Percentiles rank a stretch among this genome's conserved stretches.
phyloP scores from a whole-genome alignment of 108 stramenopile species.

The Cyclotella baltica region DNA sequence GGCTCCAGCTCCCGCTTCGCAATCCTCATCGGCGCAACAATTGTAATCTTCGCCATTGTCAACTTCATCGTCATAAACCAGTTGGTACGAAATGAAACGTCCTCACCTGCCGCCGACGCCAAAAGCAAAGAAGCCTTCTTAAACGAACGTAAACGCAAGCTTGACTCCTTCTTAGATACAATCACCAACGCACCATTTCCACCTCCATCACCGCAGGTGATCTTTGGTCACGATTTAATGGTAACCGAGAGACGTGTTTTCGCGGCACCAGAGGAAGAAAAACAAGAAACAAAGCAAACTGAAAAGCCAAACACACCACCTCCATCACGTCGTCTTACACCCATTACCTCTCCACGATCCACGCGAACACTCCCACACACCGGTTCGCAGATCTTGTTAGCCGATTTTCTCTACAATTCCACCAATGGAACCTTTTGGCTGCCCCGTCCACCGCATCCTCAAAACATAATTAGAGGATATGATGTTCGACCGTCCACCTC shows the following conservation, averaged over 20 bases:
- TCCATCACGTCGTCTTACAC: not conserved
- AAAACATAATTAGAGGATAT: not conserved
- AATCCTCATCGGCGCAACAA: not conserved
- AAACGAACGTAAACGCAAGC: too few relatives aligned
- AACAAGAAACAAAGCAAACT: not conserved
- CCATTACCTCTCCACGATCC: not conserved
- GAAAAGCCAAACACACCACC: not conserved
- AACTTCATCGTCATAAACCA: slow-evolving; percentile 3
- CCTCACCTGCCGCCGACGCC: not conserved
- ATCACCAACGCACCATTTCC: too few relatives aligned
- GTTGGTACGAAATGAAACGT: not conserved
- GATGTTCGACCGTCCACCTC: slow-evolving; percentile 3
- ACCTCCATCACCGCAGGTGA: not conserved
- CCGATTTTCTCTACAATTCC: slow-evolving; percentile 13
- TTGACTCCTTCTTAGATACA: too few relatives aligned
- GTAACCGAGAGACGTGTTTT: too few relatives aligned
- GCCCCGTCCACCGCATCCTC: not conserved
- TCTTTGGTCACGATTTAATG: not conserved
- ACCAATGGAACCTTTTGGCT: slow-evolving; percentile 9
- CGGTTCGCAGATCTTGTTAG: not conserved
- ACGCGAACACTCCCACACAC: not conserved
- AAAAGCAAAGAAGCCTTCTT: not conserved
- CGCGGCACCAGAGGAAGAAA: too few relatives aligned
- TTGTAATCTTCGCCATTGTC: not conserved
- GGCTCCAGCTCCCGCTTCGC: not conserved